A percentile compares a stretch with the other conserved stretches of the same genome.
Evolutionary conservation across 2,329 filamentous ascomycete species (phyloP).

Genomic region (Neurospora crassa): DNA sequence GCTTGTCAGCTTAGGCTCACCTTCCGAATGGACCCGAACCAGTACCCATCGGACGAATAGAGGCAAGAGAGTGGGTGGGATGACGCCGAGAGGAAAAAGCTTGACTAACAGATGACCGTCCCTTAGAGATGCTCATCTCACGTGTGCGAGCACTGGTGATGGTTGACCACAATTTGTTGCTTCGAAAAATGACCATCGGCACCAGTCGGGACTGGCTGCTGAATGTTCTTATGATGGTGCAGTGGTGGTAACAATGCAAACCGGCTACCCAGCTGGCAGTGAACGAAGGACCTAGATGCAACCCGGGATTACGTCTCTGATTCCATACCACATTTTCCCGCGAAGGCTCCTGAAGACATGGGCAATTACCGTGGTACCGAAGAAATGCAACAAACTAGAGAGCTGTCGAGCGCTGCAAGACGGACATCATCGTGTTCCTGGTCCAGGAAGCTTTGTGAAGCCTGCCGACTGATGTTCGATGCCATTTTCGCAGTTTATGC

Average conservation of each 20-base stretch:
- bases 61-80: neutral
- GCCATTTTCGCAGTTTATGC: neutral
- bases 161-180: neutral
- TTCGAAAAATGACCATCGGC: neutral
- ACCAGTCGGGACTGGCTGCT: neutral
- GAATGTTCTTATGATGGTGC: neutral
- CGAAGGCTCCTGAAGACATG: neutral
- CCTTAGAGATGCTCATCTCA: neutral
- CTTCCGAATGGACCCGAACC: neutral
- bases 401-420: neutral
- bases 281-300: neutral
- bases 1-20: neutral
- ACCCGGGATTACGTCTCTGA: neutral
- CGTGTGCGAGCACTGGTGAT: neutral
- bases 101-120: neutral
- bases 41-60: neutral
- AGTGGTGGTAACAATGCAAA: neutral
- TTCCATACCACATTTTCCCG: neutral
- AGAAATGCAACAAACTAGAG: neutral
- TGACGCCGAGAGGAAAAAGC: neutral
- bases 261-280: neutral
- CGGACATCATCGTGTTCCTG: neutral
- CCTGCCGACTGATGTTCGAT: neutral
- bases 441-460: neutral
- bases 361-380: neutral